Conservation (phyloP, 805 yeast species). For the Maudiozyma serrabonitensis region DNA sequence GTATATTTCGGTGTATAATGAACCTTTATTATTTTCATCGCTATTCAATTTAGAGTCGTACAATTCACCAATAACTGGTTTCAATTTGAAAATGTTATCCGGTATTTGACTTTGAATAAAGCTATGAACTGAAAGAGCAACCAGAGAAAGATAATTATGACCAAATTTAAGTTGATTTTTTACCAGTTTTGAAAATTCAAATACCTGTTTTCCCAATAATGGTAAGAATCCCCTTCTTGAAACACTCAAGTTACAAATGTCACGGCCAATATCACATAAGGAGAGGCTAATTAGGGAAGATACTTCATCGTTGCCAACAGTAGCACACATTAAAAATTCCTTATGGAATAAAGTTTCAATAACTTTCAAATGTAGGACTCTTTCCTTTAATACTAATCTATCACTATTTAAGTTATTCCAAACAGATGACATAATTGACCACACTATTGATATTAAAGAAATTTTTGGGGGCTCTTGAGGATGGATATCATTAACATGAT, state of each 20-base stretch:
- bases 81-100: constrained; percentile 49
- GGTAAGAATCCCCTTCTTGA: constrained; percentile 69
- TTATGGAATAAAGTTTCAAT: constrained; percentile 43
- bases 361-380: constrained; percentile 47
- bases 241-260: constrained; percentile 39
- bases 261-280: constrained; percentile 24
- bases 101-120: constrained; percentile 44
- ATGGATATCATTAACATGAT: neutral
- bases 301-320: constrained; percentile 23
- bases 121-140: constrained; percentile 33
- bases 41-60: constrained; percentile 35
- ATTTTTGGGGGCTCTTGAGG: neutral
- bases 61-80: constrained; percentile 42
- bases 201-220: constrained; percentile 38
- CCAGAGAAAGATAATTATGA: constrained; percentile 39
- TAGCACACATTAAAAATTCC: constrained; percentile 32
- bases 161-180: constrained; percentile 30
- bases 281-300: constrained; percentile 15
- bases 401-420: constrained; percentile 54
- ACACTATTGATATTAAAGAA: too few species aligned
- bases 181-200: constrained; percentile 32
- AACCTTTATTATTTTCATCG: constrained; percentile 11
- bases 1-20: constrained; percentile 39
- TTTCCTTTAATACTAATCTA: constrained; percentile 56
- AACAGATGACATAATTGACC: constrained; percentile 21